Evolutionary conservation across 2,329 filamentous ascomycete species (phyloP).

Genomic region (Penicillium brasilianum): DNA sequence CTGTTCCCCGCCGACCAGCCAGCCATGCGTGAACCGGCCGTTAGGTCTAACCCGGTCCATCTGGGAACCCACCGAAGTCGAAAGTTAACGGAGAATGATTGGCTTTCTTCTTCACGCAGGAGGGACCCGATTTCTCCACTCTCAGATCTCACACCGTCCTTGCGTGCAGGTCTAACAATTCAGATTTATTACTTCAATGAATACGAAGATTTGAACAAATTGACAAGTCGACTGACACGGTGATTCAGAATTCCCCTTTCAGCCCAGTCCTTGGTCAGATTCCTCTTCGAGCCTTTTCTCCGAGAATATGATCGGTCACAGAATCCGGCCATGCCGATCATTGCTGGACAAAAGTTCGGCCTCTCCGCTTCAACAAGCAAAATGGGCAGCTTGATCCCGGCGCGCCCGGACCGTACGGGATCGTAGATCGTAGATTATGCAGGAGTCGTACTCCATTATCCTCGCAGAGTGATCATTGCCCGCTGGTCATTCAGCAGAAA

Average conservation of each 20-base stretch:
- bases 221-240: not conserved
- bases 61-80: too few species aligned
- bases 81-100: not conserved
- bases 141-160: not conserved
- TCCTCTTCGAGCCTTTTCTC: not conserved
- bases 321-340: not conserved
- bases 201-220: not conserved
- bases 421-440: not conserved
- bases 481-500: too few species aligned
- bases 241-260: not conserved
- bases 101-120: not conserved
- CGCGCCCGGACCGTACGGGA: not conserved
- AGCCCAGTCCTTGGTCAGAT: not conserved
- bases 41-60: slow-evolving; percentile 1
- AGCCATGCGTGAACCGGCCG: not conserved
- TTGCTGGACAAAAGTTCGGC: not conserved
- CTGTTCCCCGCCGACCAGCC: not conserved
- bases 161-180: not conserved
- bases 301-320: not conserved
- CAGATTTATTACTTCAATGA: not conserved
- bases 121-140: not conserved
- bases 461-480: too few species aligned
- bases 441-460: not conserved
- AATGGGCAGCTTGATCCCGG: not conserved
- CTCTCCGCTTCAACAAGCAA: not conserved